phyloP scores from a whole-genome alignment of 2,329 filamentous ascomycete species.

The Curvularia sp. region DNA sequence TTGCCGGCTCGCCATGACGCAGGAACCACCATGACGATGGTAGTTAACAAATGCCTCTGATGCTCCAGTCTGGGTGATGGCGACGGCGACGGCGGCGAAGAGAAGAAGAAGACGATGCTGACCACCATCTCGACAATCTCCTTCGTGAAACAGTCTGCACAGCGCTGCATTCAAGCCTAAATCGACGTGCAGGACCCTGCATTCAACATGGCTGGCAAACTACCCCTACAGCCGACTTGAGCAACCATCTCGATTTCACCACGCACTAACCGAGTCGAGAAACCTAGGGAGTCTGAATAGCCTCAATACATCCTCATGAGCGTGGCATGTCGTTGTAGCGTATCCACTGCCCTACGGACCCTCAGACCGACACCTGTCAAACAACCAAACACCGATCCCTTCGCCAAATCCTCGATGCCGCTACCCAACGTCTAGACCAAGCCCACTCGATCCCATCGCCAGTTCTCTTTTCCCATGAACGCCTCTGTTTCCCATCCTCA shows the following conservation, averaged over 20 bases:
- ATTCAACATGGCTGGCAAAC: background rate
- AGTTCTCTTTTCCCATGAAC: background rate
- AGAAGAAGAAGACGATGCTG: background rate
- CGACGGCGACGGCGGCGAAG: background rate
- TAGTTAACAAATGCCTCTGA: background rate
- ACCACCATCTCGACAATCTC: background rate
- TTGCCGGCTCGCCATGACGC: constrained; percentile 17
- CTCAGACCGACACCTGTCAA: background rate
- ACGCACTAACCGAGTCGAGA: background rate
- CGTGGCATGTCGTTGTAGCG: constrained; percentile 5
- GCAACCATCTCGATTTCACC: background rate
- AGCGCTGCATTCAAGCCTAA: background rate
- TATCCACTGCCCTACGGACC: constrained; percentile 1
- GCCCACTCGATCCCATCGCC: background rate
- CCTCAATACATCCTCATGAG: constrained; percentile 1
- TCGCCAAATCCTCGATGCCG: constrained; percentile 14
- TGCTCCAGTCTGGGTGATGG: background rate
- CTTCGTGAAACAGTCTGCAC: background rate
- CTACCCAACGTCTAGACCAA: constrained; percentile 12
- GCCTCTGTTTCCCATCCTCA: background rate
- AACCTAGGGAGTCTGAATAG: background rate
- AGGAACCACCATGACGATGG: constrained; percentile 23
- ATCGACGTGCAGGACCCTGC: background rate
- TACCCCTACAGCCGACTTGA: background rate
- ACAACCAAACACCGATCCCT: constrained; percentile 5